Percentiles rank a stretch among this genome's conserved stretches.
phyloP scores from a whole-genome alignment of 768 basidiomycete species.

The Tremella fuciformis region DNA sequence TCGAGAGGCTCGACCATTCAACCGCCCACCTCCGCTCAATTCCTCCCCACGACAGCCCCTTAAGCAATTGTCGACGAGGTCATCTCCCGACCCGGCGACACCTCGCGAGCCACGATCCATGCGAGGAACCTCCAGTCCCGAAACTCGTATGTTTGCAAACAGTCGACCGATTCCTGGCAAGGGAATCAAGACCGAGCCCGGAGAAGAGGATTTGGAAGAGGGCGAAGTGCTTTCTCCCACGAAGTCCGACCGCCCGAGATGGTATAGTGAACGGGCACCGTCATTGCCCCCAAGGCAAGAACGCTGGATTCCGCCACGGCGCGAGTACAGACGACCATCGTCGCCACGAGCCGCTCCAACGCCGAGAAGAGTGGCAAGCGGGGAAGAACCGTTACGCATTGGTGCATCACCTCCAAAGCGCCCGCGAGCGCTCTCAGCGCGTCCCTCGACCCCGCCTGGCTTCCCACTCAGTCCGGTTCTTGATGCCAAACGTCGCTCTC shows the following conservation, averaged over 20 bases:
- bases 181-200: conserved; percentile 10
- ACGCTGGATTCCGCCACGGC: conserved; percentile 1
- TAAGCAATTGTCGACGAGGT: conserved; percentile 13
- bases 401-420: conserved; percentile 11
- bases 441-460: conserved; percentile 2
- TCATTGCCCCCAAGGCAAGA: not conserved
- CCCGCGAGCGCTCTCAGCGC: not conserved
- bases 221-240: conserved; percentile 37
- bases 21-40: not conserved
- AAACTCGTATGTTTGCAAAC: not conserved
- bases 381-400: not conserved
- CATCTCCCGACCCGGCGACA: conserved; percentile 12
- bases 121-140: conserved; percentile 29
- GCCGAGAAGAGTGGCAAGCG: conserved; percentile 1
- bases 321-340: not conserved
- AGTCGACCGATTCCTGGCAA: not conserved
- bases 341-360: not conserved
- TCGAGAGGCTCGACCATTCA: not conserved
- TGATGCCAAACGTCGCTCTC: too few relatives aligned
- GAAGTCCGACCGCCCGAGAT: conserved; percentile 3
- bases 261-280: not conserved
- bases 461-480: not conserved
- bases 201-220: conserved; percentile 34
- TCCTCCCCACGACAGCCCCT: too few relatives aligned
- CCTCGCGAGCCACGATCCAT: conserved; percentile 17